These are phyloP conservation scores for Trichoderma parareesei DNA, from an alignment of 495 filamentous ascomycete genomes.

Conservation along the genomic window DNA sequence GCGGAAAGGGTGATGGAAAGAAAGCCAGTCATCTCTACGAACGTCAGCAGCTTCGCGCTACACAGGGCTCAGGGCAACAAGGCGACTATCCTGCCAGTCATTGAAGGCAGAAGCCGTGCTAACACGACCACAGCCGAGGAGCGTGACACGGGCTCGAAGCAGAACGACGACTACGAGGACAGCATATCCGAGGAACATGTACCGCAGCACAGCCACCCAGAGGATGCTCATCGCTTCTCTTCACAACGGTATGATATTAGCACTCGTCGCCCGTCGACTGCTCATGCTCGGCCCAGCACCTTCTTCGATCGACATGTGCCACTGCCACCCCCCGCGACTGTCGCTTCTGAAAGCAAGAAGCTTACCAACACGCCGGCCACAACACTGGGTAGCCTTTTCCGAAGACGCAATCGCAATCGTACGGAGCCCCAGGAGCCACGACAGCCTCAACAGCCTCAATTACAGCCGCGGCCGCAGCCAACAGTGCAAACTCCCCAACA, in stretches of 20 bases:
- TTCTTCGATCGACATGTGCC: background rate
- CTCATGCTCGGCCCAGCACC: conserved; percentile 2
- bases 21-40: background rate
- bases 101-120: background rate
- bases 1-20: background rate
- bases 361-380: background rate
- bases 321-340: background rate
- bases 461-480: no score
- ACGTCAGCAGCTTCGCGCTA: conserved; percentile 1
- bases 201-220: background rate
- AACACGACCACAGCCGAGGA: background rate
- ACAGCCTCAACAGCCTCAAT: background rate
- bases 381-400: conserved; percentile 9
- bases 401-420: conserved; percentile 10
- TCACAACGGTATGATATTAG: background rate
- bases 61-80: background rate
- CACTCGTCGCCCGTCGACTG: background rate
- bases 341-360: background rate
- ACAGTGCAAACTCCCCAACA: no score
- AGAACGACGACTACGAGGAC: background rate
- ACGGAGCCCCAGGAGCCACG: background rate
- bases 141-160: background rate
- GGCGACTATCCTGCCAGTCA: background rate
- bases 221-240: background rate
- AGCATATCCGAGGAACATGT: background rate